Percentiles rank a stretch among this genome's conserved stretches.
Evolutionary conservation across 495 filamentous ascomycete genomes (phyloP).

Genomic region (Daldinia caldariorum): DNA sequence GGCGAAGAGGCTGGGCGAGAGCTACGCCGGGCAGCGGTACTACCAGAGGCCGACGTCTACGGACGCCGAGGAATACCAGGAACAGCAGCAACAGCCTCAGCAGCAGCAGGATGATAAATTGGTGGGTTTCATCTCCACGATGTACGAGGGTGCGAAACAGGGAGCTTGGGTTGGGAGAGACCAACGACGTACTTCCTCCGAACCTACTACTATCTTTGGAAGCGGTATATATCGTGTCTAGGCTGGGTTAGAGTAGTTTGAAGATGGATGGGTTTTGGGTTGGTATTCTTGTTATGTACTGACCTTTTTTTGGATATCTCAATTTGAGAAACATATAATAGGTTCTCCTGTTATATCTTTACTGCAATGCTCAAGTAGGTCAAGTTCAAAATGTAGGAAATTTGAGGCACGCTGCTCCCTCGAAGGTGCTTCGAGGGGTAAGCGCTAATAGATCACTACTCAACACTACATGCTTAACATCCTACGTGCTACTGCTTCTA

Average conservation of each 20-base stretch:
- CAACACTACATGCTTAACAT: no score
- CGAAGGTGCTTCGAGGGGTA: no score
- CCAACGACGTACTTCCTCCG: not conserved
- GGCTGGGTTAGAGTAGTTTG: not conserved
- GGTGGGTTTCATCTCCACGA: not conserved
- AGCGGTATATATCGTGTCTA: not conserved
- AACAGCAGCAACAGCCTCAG: not conserved
- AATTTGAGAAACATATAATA: no score
- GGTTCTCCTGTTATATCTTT: no score
- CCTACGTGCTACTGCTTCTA: no score
- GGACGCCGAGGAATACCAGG: not conserved
- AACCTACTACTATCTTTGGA: not conserved
- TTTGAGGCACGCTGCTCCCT: no score
- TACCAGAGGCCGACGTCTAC: not conserved
- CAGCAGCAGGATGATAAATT: not conserved
- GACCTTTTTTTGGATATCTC: not conserved
- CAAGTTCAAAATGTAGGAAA: no score
- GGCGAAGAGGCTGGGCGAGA: constrained; percentile 63
- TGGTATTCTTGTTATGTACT: not conserved
- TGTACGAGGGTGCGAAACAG: not conserved
- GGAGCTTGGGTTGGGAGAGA: not conserved
- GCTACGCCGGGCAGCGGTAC: not conserved
- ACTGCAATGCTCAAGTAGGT: no score
- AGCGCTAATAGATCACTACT: no score
- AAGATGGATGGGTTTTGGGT: no score